These are phyloP conservation scores for Spathaspora passalidarum DNA, from an alignment of 805 yeast genomes.

Conservation along the genomic window DNA sequence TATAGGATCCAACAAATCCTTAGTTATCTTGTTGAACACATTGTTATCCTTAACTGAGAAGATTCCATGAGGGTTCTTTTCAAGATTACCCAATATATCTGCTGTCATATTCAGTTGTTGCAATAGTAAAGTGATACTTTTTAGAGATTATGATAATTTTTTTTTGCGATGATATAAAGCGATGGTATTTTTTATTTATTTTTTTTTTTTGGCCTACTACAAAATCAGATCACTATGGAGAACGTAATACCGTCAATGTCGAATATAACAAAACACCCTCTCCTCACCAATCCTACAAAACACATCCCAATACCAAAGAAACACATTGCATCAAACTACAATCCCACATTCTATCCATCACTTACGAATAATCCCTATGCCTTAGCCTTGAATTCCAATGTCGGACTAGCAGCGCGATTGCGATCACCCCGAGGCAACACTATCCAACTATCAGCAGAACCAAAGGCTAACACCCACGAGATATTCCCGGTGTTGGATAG, in stretches of 20 bases:
- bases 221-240: too few species aligned
- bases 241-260: conserved; percentile 14
- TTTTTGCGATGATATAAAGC: not conserved
- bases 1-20: conserved; percentile 57
- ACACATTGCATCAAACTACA: conserved; percentile 19
- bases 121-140: not conserved
- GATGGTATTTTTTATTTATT: not conserved
- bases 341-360: conserved; percentile 15
- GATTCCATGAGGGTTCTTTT: conserved; percentile 21
- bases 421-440: conserved; percentile 19
- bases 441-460: not conserved
- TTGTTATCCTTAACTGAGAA: conserved; percentile 15
- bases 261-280: conserved; percentile 26
- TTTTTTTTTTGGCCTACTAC: not conserved
- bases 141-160: not conserved
- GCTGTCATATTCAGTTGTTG: conserved; percentile 14
- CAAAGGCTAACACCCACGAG: not conserved
- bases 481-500: not conserved
- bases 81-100: conserved; percentile 20
- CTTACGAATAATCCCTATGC: conserved; percentile 29
- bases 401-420: conserved; percentile 21
- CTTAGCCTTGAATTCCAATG: conserved; percentile 16
- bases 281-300: conserved; percentile 27
- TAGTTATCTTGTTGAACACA: conserved; percentile 35
- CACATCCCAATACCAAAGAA: conserved; percentile 22